Evolutionary conservation across 257 asterid species (phyloP), one percentile per base, ranked within the genome.

Genomic region (Capsicum pubescens): DNA sequence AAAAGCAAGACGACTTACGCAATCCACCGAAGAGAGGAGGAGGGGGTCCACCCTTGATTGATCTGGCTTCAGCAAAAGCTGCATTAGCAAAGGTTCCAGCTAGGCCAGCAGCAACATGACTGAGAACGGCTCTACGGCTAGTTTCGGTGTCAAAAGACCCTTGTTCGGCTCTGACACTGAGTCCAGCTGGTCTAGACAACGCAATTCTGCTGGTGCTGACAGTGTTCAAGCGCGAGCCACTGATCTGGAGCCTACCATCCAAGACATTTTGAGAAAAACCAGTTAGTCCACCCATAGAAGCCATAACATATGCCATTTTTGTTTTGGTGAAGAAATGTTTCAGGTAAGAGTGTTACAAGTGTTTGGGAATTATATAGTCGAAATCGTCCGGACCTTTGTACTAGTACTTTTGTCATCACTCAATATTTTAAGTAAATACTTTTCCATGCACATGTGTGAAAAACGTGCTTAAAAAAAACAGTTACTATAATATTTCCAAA

Each of bases 11-110:
- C 13, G 39, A 89, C 99, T 92, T 89, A 97, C 99, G 97, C 71
- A 97, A 91, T 76, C 98, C 99, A 52, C 99, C 98, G 63, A 98
- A 97, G 66, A 93, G 99, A 5, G 97, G 94, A 2, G 99, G 99
- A 15, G 99, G 94, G 6, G 81, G 80, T 16, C 98, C 99, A 59
- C 95, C 55, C 93, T 93, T 97, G 89, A 97, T 95, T 12, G 99
- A 61, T 86, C 72, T 90, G 82, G 95, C 93, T 42, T 92, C 98
- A 3, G 99, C 99, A 6, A 93, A 92, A 58, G 90, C 97, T 58
- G 91, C 97, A 84, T 89, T 93, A 58, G 93, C 97, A 70, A 97
- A 87, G 6, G 99, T 91, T 3, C 92, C 96, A 0, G 93, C 93
- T 11, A 97, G 77, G 8, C 97, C 98, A 50, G 97, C 90, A 0